Evolutionary conservation across 768 basidiomycete genomes (phyloP).

Genomic region (Leucocoprinus sp.): DNA sequence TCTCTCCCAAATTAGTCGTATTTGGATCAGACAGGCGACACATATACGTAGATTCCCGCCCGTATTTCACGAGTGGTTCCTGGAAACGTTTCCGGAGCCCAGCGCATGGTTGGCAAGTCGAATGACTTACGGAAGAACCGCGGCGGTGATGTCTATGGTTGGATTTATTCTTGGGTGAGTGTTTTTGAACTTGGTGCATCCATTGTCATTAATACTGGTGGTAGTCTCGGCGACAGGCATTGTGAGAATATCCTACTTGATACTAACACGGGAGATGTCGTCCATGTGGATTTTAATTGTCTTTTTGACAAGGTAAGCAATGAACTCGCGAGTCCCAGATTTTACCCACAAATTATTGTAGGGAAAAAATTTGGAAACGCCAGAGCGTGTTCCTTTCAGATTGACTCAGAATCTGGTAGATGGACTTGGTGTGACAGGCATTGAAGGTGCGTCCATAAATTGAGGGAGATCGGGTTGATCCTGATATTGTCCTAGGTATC

Average conservation of each 20-base stretch:
- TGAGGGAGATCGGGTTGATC: not conserved
- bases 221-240: constrained; percentile 94
- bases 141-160: constrained; percentile 98
- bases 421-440: constrained; percentile 86
- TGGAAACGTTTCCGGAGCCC: constrained; percentile 95
- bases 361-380: constrained; percentile 80
- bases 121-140: constrained; percentile 78
- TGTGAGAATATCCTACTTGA: constrained; percentile 96
- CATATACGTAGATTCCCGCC: constrained; percentile 54
- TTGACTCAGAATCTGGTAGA: constrained; percentile 90
- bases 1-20: not conserved
- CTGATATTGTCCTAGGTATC: constrained; percentile 44
- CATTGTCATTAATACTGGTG: not conserved
- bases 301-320: constrained; percentile 82
- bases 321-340: not conserved
- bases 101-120: constrained; percentile 89
- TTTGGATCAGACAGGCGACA: not conserved
- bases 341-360: constrained; percentile 12
- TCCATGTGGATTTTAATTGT: constrained; percentile 98
- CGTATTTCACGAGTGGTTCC: constrained; percentile 96
- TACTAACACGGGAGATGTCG: constrained; percentile 75
- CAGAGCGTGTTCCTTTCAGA: constrained; percentile 90
- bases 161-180: constrained; percentile 93
- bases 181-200: not conserved
- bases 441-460: constrained; percentile 58